Evolutionary conservation across 257 asterid species (phyloP), one percentile per base, ranked within the genome.

Genomic region (Penstemon barbatus): DNA sequence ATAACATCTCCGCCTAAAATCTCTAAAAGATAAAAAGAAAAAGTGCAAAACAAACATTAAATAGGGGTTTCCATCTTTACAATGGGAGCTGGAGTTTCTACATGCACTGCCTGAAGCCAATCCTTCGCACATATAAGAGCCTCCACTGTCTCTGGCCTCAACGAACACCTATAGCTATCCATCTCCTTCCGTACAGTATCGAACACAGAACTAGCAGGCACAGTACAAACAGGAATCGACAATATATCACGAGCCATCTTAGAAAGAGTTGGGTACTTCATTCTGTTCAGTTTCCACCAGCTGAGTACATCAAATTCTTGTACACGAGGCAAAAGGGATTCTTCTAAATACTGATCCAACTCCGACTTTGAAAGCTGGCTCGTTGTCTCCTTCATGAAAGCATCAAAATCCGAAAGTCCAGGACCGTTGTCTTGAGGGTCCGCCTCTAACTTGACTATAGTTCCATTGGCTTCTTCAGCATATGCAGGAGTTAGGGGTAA

Each of bases 301-400:
- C 96, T 92, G 1, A 89, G 52, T 37, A 89, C 96, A 10, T 93
- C 96, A 53, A 93, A 90, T 3, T 88, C 96, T 5, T 86, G 94
- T 1, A 86, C 96, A 0, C 98, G 85, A 1, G 97, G 98, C 76
- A 88, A 19, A 10, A 92, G 66, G 1, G 96, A 88, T 84, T 92
- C 98, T 83, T 88, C 91, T 80, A 93, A 78, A 67, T 93, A 93
- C 83, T 89, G 96, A 71, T 91, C 99, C 77, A 93, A 57, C 73
- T 93, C 99, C 0, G 97, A 63, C 70, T 77, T 87, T 6, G 89
- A 74, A 4, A 75, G 88, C 73, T 93, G 96, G 77, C 91, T 93
- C 0, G 89, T 77, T 0, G 92, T 84, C 71, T 89, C 90, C 89
- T 85, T 90, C 42, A 93, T 87, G 54, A 76, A 93, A 8, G 78